These are phyloP conservation scores for Fusarium mexicanum DNA, from an alignment of 2,329 filamentous ascomycete genomes.

Conservation along the genomic window DNA sequence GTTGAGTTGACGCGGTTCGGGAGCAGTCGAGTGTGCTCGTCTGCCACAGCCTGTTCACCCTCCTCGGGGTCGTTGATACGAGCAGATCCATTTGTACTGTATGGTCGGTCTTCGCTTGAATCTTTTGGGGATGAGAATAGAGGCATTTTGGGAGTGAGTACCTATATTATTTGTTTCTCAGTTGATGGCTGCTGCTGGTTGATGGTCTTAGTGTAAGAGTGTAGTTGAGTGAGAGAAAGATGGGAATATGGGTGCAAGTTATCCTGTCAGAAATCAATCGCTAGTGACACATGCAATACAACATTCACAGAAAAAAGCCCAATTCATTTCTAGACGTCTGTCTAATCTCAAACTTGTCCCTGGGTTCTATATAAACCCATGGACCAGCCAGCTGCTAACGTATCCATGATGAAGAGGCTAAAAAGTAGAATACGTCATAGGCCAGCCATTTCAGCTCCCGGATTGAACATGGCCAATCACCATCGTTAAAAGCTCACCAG, in stretches of 20 bases:
- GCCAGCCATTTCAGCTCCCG: constrained; percentile 14
- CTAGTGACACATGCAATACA: constrained; percentile 1
- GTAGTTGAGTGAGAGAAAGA: neutral
- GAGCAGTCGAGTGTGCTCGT: constrained; percentile 73
- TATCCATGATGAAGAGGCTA: constrained; percentile 19
- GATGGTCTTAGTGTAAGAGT: neutral
- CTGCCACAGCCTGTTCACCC: constrained; percentile 45
- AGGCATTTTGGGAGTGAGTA: constrained; percentile 41
- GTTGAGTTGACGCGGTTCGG: constrained; percentile 70
- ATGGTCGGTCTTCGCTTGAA: constrained; percentile 28
- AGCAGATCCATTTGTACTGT: constrained; percentile 21
- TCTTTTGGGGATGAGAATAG: constrained; percentile 46
- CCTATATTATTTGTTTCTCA: neutral
- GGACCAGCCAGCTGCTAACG: neutral
- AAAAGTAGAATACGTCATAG: constrained; percentile 43
- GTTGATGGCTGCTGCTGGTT: neutral
- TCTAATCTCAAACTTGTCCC: neutral
- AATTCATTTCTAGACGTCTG: neutral
- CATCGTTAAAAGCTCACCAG: constrained; percentile 4
- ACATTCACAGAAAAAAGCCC: constrained; percentile 1
- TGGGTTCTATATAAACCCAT: constrained; percentile 27
- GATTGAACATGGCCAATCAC: constrained; percentile 28
- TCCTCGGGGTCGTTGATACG: constrained; percentile 31
- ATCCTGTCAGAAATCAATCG: neutral
- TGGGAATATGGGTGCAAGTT: neutral